These are phyloP conservation scores for Cutaneotrichosporon sp. DNA, from an alignment of 1,284 basidiomycete species.

Conservation along the genomic window DNA sequence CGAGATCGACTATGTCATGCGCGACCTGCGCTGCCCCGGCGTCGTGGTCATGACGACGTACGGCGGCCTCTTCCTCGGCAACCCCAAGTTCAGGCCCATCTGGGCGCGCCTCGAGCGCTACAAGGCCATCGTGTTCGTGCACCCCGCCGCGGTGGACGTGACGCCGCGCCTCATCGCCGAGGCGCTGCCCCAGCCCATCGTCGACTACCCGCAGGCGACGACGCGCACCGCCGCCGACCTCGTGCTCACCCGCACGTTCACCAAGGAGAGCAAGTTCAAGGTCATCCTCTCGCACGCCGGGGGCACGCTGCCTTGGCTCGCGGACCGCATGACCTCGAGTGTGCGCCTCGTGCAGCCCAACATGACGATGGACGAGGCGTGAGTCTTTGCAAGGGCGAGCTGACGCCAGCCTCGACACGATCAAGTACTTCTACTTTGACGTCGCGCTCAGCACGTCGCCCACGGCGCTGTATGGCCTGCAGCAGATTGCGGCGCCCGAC, in stretches of 20 bases:
- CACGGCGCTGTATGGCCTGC: constrained; percentile 7
- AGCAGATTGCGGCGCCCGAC: constrained; percentile 11
- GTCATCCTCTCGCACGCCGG: constrained; percentile 14
- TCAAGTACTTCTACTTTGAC: constrained; percentile 13
- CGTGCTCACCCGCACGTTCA: constrained; percentile 11
- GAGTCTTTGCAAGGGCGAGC: background rate
- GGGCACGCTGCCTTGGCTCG: constrained; percentile 12
- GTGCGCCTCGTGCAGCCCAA: background rate
- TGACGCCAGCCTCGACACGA: background rate
- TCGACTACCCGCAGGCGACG: constrained; percentile 16
- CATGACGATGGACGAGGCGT: background rate
- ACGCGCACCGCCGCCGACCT: constrained; percentile 6
- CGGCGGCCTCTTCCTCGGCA: constrained; percentile 9
- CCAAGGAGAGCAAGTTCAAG: constrained; percentile 1
- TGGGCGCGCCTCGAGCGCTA: constrained; percentile 13
- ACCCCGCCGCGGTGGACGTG: constrained; percentile 8
- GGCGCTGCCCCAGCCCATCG: constrained; percentile 12
- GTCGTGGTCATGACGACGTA: constrained; percentile 12
- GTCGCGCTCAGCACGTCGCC: constrained; percentile 4
- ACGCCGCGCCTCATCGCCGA: constrained; percentile 3
- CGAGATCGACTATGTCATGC: constrained; percentile 13
- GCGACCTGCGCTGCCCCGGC: background rate
- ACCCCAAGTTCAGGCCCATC: constrained; percentile 10
- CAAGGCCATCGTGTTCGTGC: constrained; percentile 12
- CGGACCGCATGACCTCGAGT: constrained; percentile 1